Conservation (phyloP, 805 yeast genomes). For the Blastobotrys robertii region DNA sequence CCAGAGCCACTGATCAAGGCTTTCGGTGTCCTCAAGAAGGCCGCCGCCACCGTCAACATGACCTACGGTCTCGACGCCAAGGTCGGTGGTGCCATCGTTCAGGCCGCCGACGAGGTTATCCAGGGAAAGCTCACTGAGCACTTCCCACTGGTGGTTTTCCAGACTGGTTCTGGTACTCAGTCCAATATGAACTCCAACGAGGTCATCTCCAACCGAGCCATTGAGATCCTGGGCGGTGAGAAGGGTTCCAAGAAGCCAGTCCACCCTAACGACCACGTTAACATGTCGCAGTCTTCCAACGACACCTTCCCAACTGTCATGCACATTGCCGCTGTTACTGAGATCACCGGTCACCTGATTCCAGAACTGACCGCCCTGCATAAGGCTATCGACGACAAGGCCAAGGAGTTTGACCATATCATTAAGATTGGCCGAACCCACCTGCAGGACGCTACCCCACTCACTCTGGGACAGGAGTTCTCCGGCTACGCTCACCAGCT, state of each 20-base stretch:
- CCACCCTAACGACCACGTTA: conserved; percentile 97
- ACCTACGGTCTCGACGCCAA: conserved; percentile 80
- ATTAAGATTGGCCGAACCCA: conserved; percentile 99
- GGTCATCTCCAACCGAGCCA: conserved; percentile 97
- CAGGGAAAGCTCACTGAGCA: conserved; percentile 88
- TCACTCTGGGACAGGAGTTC: conserved; percentile 96
- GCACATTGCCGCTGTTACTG: conserved; percentile 98
- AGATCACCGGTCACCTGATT: conserved; percentile 61
- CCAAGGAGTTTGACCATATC: conserved; percentile 77
- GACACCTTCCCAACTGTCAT: conserved; percentile 99
- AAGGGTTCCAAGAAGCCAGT: conserved; percentile 89
- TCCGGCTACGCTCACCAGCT: conserved; percentile 93
- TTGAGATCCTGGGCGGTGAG: conserved; percentile 87
- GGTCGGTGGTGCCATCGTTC: conserved; percentile 72
- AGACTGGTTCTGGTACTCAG: conserved; percentile 98
- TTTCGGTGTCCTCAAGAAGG: conserved; percentile 87
- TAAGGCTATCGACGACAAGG: conserved; percentile 65
- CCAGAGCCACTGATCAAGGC: conserved; percentile 88
- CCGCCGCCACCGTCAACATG: conserved; percentile 87
- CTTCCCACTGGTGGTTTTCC: conserved; percentile 97
- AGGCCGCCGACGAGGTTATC: conserved; percentile 91
- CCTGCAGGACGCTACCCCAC: conserved; percentile 96
- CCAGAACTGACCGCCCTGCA: conserved; percentile 75
- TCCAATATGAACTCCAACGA: conserved; percentile 99
- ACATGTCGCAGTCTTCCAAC: conserved; percentile 97